Evolutionary conservation across 1,284 basidiomycete genomes (phyloP), one percentile per base, ranked within the genome.

Genomic region (Ceratobasidium sp.): DNA sequence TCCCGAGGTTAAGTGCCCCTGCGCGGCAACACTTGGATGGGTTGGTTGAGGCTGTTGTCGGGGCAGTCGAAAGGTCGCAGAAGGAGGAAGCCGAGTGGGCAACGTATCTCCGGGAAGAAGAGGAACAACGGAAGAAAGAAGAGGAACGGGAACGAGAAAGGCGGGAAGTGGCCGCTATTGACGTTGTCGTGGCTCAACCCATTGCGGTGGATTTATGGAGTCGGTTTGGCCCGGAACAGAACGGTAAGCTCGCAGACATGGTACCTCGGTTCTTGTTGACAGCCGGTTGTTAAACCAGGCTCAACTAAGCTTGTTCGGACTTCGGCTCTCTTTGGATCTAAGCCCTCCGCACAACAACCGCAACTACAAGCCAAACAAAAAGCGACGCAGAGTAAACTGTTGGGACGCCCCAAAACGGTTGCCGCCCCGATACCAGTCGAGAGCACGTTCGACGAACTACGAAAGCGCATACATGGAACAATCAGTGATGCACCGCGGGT

Each of bases 291-390:
- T 44, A 9, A 20, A 28, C 40, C 51, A 63, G 56, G n/a, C 28
- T 23, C 58, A n/a, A 9, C 23, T 26, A 64, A 64, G 49, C 46
- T 60, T 5, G 49, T 56, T 51, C 60, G 72, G 4, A 60, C 64
- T 12, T 79, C 71, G 1, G 40, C 78, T 13, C 64, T 79, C 6
- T 79, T 79, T 63, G 78, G 71, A 20, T 42, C 64, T 46, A n/a
- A 63, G 13, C 55, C 20, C 53, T 1, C 63, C 15, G n/a, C 46
- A 0, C 33, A 39, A 40, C 40, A 44, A 61, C 23, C 44, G 18
- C 44, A 69, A 40, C 39, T 39, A 49, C 58, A 46, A 53, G 28
- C 23, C 18, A 76, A 56, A 44, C 72, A 73, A 76, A 69, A 67
- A 77, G 53, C 75, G 18, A 28, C 68, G 26, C 61, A 64, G 28